Evolutionary conservation across 2,329 filamentous ascomycete genomes (phyloP).

Genomic region (Myriosclerotinia scirpicola): DNA sequence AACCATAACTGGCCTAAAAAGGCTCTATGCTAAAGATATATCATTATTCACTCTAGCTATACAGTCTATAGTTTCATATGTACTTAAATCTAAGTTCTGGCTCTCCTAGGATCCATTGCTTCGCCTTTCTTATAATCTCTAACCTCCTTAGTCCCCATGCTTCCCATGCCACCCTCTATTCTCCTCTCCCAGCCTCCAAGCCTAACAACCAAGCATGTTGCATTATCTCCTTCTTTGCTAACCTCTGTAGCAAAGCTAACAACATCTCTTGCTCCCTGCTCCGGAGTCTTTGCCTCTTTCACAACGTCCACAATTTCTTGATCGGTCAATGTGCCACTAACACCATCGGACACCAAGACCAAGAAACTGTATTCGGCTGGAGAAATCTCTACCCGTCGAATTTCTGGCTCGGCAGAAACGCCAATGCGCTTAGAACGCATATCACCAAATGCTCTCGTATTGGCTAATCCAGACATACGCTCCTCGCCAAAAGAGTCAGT

Average conservation of each 20-base stretch:
- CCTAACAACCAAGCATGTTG: slow-evolving; percentile 65
- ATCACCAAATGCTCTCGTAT: slow-evolving; percentile 92
- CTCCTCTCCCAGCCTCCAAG: slow-evolving; percentile 70
- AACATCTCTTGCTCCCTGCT: slow-evolving; percentile 75
- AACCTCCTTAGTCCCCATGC: slow-evolving; percentile 87
- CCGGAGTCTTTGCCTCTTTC: slow-evolving; percentile 89
- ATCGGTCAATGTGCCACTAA: slow-evolving; percentile 81
- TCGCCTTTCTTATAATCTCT: slow-evolving; percentile 80
- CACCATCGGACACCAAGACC: slow-evolving; percentile 83
- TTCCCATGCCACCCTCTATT: slow-evolving; percentile 82
- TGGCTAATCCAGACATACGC: slow-evolving; percentile 88
- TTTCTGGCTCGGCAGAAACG: slow-evolving; percentile 90
- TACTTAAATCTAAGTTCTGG: slow-evolving; percentile 40
- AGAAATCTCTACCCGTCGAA: slow-evolving; percentile 73
- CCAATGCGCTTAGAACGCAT: slow-evolving; percentile 89
- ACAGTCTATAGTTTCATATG: slow-evolving; percentile 5
- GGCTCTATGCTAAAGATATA: not conserved
- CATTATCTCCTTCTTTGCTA: slow-evolving; percentile 58
- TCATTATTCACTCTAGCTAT: not conserved
- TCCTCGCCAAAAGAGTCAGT: slow-evolving; percentile 98
- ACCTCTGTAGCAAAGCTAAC: slow-evolving; percentile 90
- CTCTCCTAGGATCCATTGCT: slow-evolving; percentile 76
- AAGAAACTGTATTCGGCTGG: slow-evolving; percentile 88
- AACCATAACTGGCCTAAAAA: not conserved
- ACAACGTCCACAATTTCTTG: slow-evolving; percentile 96